These are phyloP conservation scores for Panaeolus papilionaceus DNA, from an alignment of 768 basidiomycete species.

Conservation along the genomic window DNA sequence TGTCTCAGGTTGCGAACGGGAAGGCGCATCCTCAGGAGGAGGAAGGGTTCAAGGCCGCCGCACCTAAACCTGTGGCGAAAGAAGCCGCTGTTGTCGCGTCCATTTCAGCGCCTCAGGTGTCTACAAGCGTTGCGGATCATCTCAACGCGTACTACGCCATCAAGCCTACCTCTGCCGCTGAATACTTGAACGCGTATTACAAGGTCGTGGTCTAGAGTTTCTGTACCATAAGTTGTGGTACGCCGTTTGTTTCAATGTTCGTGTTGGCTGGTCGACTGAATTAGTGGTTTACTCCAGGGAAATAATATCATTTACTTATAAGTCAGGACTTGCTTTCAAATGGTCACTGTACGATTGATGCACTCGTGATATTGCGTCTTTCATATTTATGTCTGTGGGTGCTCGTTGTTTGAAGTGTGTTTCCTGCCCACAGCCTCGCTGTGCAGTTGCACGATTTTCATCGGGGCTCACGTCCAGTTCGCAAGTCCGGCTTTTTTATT, in stretches of 20 bases:
- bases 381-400: background rate
- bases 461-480: too few species aligned
- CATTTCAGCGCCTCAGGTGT: too few species aligned
- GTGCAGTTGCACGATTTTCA: too few species aligned
- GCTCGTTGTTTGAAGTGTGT: too few species aligned
- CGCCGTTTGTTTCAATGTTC: too few species aligned
- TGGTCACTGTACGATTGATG: background rate
- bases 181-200: slow-evolving; percentile 5
- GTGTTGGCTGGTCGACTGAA: background rate
- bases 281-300: background rate
- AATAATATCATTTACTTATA: background rate
- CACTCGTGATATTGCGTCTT: background rate
- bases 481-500: background rate
- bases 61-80: background rate
- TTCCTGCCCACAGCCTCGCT: too few species aligned
- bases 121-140: background rate
- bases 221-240: too few species aligned
- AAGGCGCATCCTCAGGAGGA: background rate
- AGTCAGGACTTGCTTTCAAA: background rate
- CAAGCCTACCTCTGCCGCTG: background rate
- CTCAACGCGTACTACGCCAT: slow-evolving; percentile 2
- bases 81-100: too few species aligned
- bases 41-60: background rate
- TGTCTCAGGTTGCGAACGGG: background rate
- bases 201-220: background rate